Evolutionary conservation across 2,329 filamentous ascomycete genomes (phyloP).

Genomic region (Diaporthe eres): DNA sequence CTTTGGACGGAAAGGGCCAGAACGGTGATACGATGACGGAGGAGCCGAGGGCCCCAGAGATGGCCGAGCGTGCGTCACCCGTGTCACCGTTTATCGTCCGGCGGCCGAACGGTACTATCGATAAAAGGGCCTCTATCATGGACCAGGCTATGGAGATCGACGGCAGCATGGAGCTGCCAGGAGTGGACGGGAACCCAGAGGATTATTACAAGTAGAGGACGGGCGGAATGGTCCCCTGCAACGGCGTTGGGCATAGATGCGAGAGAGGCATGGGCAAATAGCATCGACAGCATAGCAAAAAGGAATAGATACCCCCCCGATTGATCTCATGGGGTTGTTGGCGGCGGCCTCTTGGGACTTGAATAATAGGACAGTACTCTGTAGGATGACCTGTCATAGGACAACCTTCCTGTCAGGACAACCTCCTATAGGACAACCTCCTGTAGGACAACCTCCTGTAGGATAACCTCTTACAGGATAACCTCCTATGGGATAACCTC

Average conservation of each 20-base stretch:
- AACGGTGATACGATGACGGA: background rate
- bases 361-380: too few species aligned
- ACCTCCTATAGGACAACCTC: too few species aligned
- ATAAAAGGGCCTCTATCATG: slow-evolving; percentile 38
- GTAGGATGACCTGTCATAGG: too few species aligned
- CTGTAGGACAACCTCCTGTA: too few species aligned
- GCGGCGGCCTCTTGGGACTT: background rate
- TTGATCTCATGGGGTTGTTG: slow-evolving; percentile 23
- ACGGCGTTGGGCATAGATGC: slow-evolving; percentile 19
- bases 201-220: slow-evolving; percentile 38
- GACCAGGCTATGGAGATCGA: slow-evolving; percentile 41
- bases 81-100: slow-evolving; percentile 40
- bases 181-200: slow-evolving; percentile 36
- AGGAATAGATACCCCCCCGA: slow-evolving; percentile 29
- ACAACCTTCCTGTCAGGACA: too few species aligned
- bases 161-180: slow-evolving; percentile 32
- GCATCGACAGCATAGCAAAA: slow-evolving; percentile 32
- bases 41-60: slow-evolving; percentile 36
- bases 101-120: slow-evolving; percentile 35
- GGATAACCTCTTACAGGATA: too few species aligned
- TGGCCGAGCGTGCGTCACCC: slow-evolving; percentile 37
- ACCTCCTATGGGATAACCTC: too few species aligned
- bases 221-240: background rate
- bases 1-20: slow-evolving; percentile 25
- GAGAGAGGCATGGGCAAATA: background rate